phyloP scores from a whole-genome alignment of 1,139 yeast genomes.

The Saccharomycopsis hybrid region DNA sequence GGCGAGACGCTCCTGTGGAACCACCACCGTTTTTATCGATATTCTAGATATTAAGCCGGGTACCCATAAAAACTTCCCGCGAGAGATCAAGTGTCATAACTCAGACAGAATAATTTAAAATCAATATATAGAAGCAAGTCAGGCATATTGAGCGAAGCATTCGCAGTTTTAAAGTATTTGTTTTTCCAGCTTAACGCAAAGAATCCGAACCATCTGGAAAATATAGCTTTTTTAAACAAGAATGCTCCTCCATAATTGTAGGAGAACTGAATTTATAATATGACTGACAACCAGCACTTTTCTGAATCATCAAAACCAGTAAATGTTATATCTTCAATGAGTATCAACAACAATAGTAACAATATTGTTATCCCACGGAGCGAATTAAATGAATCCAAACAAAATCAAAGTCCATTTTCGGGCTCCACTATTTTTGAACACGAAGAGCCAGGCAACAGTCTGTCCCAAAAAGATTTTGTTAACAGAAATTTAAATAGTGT shows the following conservation, averaged over 20 bases:
- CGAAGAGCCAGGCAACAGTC: not conserved
- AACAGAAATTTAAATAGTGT: not conserved
- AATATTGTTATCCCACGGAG: not conserved
- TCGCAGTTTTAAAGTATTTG: too few relatives aligned
- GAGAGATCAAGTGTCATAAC: too few relatives aligned
- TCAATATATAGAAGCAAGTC: too few relatives aligned
- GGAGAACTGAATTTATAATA: not conserved
- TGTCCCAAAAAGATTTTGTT: not conserved
- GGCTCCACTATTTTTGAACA: constrained; percentile 8
- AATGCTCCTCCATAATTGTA: not conserved
- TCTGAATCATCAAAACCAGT: not conserved
- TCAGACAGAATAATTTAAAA: too few relatives aligned
- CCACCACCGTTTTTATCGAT: too few relatives aligned
- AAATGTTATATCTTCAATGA: not conserved
- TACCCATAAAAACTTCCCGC: too few relatives aligned
- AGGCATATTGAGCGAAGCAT: too few relatives aligned
- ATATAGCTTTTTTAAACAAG: not conserved
- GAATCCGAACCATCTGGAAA: not conserved
- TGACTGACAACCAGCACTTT: not conserved
- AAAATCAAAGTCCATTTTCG: constrained; percentile 4
- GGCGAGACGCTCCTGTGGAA: too few relatives aligned
- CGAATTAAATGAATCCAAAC: not conserved
- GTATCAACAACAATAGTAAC: not conserved
- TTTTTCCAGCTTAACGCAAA: not conserved
- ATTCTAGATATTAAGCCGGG: too few relatives aligned